Percentiles rank a stretch among this genome's conserved stretches.
Conservation (phyloP, 1,139 yeast genomes). For the Suhomyces bokatorum region DNA sequence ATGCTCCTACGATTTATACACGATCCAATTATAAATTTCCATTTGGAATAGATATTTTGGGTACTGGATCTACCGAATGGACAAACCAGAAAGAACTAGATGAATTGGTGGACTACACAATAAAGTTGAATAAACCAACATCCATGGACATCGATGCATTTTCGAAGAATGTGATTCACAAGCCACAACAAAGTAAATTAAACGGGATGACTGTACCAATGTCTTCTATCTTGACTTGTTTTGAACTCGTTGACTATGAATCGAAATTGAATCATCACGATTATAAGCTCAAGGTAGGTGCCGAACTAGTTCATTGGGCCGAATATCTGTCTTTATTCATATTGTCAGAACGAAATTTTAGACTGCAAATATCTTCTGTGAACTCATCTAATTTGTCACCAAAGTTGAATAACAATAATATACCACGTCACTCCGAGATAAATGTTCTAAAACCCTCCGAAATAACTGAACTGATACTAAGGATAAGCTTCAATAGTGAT, state of each 20-base stretch:
- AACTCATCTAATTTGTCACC: background rate
- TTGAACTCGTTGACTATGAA: constrained; percentile 8
- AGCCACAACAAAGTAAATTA: background rate
- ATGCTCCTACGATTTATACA: constrained; percentile 8
- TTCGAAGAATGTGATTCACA: constrained; percentile 11
- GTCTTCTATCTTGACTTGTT: constrained; percentile 1
- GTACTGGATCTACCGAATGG: constrained; percentile 30
- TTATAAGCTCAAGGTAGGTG: constrained; percentile 13
- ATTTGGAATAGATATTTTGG: constrained; percentile 18
- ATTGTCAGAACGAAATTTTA: background rate
- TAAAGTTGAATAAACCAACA: constrained; percentile 26
- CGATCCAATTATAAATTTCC: constrained; percentile 16
- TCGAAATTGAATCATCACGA: background rate
- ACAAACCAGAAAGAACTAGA: constrained; percentile 34
- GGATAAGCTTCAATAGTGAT: constrained; percentile 12
- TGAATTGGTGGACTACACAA: constrained; percentile 34
- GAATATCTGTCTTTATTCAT: constrained; percentile 16
- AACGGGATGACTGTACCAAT: background rate
- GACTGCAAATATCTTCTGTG: background rate
- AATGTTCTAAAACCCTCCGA: background rate
- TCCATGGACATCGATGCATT: constrained; percentile 17
- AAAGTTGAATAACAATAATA: background rate
- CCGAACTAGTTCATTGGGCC: constrained; percentile 26
- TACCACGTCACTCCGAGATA: background rate
- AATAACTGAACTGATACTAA: constrained; percentile 10